Evolutionary conservation across 2,329 filamentous ascomycete species (phyloP).

Genomic region (Clonostachys chloroleuca): DNA sequence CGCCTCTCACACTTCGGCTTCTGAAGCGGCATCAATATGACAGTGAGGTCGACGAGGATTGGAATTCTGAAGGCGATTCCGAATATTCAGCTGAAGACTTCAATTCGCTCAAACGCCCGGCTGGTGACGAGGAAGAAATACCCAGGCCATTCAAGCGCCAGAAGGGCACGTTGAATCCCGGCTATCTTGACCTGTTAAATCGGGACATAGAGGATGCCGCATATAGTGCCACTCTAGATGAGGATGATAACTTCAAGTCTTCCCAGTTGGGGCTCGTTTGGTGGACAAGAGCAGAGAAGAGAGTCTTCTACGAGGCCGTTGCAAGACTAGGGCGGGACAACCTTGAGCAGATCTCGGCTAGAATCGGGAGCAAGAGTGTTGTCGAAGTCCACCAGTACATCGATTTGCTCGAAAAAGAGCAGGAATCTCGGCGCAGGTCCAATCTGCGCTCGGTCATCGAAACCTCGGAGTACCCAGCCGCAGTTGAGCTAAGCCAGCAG

Average conservation of each 20-base stretch:
- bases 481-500: conserved; percentile 63
- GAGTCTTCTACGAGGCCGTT: conserved; percentile 62
- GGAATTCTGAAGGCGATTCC: no score
- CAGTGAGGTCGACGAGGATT: no score
- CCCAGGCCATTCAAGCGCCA: conserved; percentile 37
- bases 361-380: conserved; percentile 67
- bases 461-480: conserved; percentile 61
- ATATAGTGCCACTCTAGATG: conserved; percentile 21
- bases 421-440: conserved; percentile 32
- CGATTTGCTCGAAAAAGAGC: conserved; percentile 49
- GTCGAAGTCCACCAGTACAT: conserved; percentile 72
- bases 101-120: conserved; percentile 20
- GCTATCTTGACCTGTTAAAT: conserved; percentile 50
- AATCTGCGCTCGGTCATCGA: conserved; percentile 24
- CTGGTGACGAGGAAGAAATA: conserved; percentile 10
- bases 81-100: conserved; percentile 2
- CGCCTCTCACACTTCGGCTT: no score
- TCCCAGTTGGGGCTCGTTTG: conserved; percentile 63
- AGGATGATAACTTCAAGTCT: conserved; percentile 23
- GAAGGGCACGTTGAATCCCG: conserved; percentile 33
- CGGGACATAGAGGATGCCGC: conserved; percentile 51
- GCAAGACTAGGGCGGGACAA: conserved; percentile 60
- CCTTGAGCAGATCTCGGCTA: conserved; percentile 54
- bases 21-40: no score
- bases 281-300: conserved; percentile 73